Conservation (phyloP, 495 filamentous ascomycete species). For the Penicillium bialowiezense region DNA sequence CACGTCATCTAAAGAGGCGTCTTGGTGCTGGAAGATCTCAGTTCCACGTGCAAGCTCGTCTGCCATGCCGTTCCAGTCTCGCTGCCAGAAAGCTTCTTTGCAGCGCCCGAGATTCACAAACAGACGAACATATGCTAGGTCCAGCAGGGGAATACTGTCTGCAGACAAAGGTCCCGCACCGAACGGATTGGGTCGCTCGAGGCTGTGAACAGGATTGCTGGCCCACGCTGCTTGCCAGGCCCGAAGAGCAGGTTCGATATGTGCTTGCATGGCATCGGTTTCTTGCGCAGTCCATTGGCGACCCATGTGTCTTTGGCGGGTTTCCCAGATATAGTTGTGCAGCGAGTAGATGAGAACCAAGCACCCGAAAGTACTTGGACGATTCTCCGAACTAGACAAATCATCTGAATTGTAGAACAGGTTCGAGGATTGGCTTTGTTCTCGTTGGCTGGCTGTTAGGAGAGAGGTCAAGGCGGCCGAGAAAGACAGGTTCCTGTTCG, state of each 20-base stretch:
- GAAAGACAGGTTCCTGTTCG: conserved; percentile 64
- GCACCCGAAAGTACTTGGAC: conserved; percentile 92
- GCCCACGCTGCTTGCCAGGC: conserved; percentile 97
- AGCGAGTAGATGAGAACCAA: conserved; percentile 90
- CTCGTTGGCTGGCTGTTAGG: conserved; percentile 74
- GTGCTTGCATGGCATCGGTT: conserved; percentile 92
- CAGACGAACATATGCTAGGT: conserved; percentile 89
- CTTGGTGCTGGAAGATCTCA: conserved; percentile 73
- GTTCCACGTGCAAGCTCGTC: conserved; percentile 80
- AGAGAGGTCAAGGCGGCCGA: conserved; percentile 77
- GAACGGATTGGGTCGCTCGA: conserved; percentile 86
- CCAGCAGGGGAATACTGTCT: conserved; percentile 90
- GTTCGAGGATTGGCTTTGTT: conserved; percentile 50
- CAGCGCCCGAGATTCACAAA: conserved; percentile 89
- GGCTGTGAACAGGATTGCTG: conserved; percentile 78
- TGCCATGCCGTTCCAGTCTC: conserved; percentile 90
- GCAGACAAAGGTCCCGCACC: conserved; percentile 87
- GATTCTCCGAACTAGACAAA: conserved; percentile 61
- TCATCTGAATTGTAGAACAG: conserved; percentile 42
- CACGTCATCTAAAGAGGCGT: conserved; percentile 37
- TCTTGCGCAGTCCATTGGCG: conserved; percentile 89
- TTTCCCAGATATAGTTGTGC: conserved; percentile 99
- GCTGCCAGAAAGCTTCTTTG: conserved; percentile 92
- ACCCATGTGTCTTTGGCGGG: conserved; percentile 83
- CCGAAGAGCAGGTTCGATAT: conserved; percentile 90